Evolutionary conservation across 2,329 filamentous ascomycete genomes (phyloP).

Genomic region (Pseudogymnoascus sp.): DNA sequence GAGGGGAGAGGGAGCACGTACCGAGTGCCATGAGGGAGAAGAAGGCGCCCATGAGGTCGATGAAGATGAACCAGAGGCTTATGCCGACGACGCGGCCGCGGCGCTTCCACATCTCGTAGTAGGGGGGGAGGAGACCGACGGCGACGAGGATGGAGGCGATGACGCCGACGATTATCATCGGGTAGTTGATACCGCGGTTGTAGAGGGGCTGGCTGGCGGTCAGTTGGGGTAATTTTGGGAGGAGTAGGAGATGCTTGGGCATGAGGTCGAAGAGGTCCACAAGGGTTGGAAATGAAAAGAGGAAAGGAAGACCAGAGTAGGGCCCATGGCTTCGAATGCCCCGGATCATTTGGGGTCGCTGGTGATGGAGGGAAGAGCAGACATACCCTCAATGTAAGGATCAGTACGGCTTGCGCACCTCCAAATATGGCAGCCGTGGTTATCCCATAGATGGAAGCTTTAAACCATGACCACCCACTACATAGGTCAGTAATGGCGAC

Average conservation of each 20-base stretch:
- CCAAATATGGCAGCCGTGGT: slow-evolving; percentile 39
- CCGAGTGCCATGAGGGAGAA: slow-evolving; percentile 57
- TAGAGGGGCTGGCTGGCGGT: slow-evolving; percentile 41
- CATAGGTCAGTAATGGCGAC: slow-evolving; percentile 15
- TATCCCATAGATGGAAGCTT: slow-evolving; percentile 36
- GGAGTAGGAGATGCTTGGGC: background rate
- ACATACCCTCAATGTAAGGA: slow-evolving; percentile 47
- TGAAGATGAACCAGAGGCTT: slow-evolving; percentile 48
- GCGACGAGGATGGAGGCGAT: slow-evolving; percentile 50
- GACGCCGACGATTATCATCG: slow-evolving; percentile 49
- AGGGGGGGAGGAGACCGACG: slow-evolving; percentile 51
- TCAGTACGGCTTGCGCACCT: slow-evolving; percentile 47
- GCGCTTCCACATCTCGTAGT: slow-evolving; percentile 54
- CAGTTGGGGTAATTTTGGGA: background rate
- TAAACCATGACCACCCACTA: slow-evolving; percentile 41
- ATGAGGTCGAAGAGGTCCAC: background rate
- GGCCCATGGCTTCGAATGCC: background rate
- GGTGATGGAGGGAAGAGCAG: background rate
- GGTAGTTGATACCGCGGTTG: slow-evolving; percentile 43
- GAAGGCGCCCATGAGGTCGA: slow-evolving; percentile 54
- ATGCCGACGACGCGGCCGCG: slow-evolving; percentile 54
- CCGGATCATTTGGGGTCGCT: slow-evolving; percentile 10
- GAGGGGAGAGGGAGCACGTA: slow-evolving; percentile 25
- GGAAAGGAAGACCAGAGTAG: too few relatives aligned
- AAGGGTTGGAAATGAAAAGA: background rate